These are phyloP conservation scores for Aspergillus brunneoviolaceus DNA, from an alignment of 2,329 filamentous ascomycete genomes.

Conservation along the genomic window DNA sequence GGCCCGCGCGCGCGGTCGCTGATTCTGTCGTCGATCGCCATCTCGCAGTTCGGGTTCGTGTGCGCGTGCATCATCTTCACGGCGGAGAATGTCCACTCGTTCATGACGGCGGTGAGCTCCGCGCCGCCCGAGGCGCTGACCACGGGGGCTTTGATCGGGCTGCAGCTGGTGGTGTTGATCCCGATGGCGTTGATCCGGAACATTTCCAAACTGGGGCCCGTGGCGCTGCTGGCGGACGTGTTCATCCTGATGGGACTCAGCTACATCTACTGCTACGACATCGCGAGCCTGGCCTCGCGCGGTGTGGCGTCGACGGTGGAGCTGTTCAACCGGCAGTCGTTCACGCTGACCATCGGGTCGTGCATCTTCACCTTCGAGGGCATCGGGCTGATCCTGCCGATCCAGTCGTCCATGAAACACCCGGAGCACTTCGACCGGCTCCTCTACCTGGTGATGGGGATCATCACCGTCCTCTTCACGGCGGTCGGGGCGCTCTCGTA, in stretches of 20 bases:
- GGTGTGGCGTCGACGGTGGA: conserved; percentile 75
- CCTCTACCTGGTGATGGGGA: conserved; percentile 83
- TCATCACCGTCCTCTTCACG: conserved; percentile 85
- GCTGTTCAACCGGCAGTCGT: conserved; percentile 82
- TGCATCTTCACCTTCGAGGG: conserved; percentile 98
- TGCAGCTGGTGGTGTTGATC: conserved; percentile 91
- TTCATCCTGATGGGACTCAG: conserved; percentile 89
- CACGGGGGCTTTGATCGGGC: conserved; percentile 60
- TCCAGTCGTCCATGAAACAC: conserved; percentile 91
- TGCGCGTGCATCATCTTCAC: conserved; percentile 76
- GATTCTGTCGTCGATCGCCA: conserved; percentile 67
- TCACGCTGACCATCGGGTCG: conserved; percentile 95
- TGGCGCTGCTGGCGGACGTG: conserved; percentile 83
- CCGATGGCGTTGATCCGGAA: conserved; percentile 89
- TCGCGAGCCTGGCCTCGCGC: conserved; percentile 72
- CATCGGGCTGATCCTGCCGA: conserved; percentile 92
- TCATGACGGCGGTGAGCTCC: conserved; percentile 61
- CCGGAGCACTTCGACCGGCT: conserved; percentile 86
- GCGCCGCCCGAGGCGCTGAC: conserved; percentile 51
- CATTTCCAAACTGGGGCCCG: conserved; percentile 92
- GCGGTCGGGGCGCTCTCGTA: conserved; percentile 90
- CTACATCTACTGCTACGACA: conserved; percentile 92
- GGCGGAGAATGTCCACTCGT: conserved; percentile 69
- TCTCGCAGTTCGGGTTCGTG: conserved; percentile 76
- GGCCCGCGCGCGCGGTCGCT: conserved; percentile 63